Percentiles rank a stretch among this genome's conserved stretches.
These are phyloP conservation scores for Spergularia marina DNA, from an alignment of 148 eudicot genomes.

Conservation along the genomic window DNA sequence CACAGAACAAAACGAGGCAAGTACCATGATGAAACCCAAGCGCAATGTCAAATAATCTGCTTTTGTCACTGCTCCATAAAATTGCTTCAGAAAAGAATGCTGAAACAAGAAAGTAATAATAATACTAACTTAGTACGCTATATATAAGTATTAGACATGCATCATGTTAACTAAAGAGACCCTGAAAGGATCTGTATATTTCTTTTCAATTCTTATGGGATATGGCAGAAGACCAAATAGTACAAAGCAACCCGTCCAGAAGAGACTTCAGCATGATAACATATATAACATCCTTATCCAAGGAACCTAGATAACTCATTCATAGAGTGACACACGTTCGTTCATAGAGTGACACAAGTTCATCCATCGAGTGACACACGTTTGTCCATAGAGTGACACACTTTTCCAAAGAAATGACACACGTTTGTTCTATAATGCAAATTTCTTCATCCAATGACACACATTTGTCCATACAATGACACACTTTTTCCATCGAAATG, in stretches of 20 bases:
- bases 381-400: too few relatives aligned
- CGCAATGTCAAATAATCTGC: slow-evolving; percentile 75
- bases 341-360: too few relatives aligned
- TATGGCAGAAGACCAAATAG: not conserved
- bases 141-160: not conserved
- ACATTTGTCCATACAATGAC: too few relatives aligned
- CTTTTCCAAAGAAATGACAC: too few relatives aligned
- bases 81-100: slow-evolving; percentile 83
- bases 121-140: not conserved
- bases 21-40: slow-evolving; percentile 77
- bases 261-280: not conserved
- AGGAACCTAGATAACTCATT: not conserved
- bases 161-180: not conserved
- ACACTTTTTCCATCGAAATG: too few relatives aligned
- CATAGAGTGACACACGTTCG: too few relatives aligned
- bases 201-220: too few relatives aligned
- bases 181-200: not conserved
- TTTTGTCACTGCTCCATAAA: slow-evolving; percentile 85
- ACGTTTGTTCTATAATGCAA: too few relatives aligned
- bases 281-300: not conserved
- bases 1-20: not conserved
- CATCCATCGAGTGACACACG: too few relatives aligned
- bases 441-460: too few relatives aligned
- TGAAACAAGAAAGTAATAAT: slow-evolving; percentile 29
- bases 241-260: not conserved